Conservation (phyloP, 2,329 filamentous ascomycete genomes). For the Helminthosporium solani region DNA sequence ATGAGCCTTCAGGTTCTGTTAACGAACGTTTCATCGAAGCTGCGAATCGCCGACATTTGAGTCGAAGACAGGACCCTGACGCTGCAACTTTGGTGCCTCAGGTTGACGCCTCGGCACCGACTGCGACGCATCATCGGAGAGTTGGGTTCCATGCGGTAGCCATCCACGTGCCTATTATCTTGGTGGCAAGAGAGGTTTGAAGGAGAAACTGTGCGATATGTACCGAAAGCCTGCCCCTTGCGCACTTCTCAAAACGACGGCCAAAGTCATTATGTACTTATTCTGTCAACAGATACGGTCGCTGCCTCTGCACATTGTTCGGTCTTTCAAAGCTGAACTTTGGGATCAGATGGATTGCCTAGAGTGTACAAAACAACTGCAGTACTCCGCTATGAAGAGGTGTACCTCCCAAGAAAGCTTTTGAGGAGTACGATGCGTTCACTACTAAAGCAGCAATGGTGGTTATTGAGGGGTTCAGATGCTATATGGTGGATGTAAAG, state of each 20-base stretch:
- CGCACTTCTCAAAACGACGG: constrained; percentile 34
- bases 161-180: background rate
- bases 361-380: constrained; percentile 50
- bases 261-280: constrained; percentile 41
- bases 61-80: background rate
- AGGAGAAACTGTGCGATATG: constrained; percentile 35
- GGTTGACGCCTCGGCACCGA: background rate
- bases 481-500: constrained; percentile 50
- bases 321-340: constrained; percentile 37
- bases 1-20: no score
- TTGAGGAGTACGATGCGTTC: constrained; percentile 49
- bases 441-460: constrained; percentile 48
- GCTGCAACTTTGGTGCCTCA: background rate
- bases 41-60: background rate
- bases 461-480: constrained; percentile 50
- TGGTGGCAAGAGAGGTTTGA: background rate
- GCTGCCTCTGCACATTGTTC: constrained; percentile 46
- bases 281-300: constrained; percentile 33
- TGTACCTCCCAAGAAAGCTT: constrained; percentile 49
- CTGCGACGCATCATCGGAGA: background rate
- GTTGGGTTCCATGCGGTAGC: background rate
- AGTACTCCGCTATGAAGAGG: constrained; percentile 48
- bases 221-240: constrained; percentile 29
- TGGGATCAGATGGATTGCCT: constrained; percentile 56
- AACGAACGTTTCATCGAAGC: no score